These are phyloP conservation scores for Claviceps cyperi DNA, from an alignment of 2,329 filamentous ascomycete genomes.

Conservation along the genomic window DNA sequence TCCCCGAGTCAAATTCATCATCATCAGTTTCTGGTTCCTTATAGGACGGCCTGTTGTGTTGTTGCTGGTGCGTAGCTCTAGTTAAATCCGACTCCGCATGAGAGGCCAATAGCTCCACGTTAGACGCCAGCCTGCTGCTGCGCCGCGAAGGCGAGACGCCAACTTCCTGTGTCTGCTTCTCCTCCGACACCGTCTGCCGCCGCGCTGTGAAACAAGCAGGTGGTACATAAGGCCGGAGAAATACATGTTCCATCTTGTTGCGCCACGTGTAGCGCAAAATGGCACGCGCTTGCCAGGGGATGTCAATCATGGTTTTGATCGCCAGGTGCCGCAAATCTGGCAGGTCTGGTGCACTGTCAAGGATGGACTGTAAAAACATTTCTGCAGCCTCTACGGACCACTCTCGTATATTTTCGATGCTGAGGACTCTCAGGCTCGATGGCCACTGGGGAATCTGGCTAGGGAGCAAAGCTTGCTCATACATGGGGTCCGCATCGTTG, in stretches of 20 bases:
- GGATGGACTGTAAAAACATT: constrained; percentile 64
- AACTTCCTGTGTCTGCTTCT: constrained; percentile 8
- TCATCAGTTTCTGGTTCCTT: constrained; percentile 31
- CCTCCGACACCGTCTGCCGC: constrained; percentile 10
- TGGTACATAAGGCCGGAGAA: constrained; percentile 34
- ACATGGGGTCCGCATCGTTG: constrained; percentile 61
- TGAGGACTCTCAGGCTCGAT: constrained; percentile 50
- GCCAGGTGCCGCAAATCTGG: constrained; percentile 53
- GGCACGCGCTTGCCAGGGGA: constrained; percentile 69
- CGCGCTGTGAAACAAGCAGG: constrained; percentile 20
- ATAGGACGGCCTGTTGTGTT: constrained; percentile 20
- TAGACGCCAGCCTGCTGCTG: constrained; percentile 22
- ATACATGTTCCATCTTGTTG: constrained; percentile 51
- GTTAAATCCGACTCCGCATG: constrained; percentile 6
- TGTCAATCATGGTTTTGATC: constrained; percentile 65
- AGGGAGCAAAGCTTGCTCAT: constrained; percentile 49
- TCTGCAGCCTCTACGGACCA: constrained; percentile 57
- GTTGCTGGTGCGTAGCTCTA: constrained; percentile 7
- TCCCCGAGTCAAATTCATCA: constrained; percentile 23
- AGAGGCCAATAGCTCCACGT: constrained; percentile 13
- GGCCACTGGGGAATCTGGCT: constrained; percentile 69
- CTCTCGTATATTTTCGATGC: constrained; percentile 64
- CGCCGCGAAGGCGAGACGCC: constrained; percentile 19
- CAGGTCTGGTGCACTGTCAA: constrained; percentile 53
- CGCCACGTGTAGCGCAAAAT: constrained; percentile 69